These are phyloP conservation scores for Pseudogymnoascus sp. DNA, from an alignment of 2,329 filamentous ascomycete species.

Conservation along the genomic window DNA sequence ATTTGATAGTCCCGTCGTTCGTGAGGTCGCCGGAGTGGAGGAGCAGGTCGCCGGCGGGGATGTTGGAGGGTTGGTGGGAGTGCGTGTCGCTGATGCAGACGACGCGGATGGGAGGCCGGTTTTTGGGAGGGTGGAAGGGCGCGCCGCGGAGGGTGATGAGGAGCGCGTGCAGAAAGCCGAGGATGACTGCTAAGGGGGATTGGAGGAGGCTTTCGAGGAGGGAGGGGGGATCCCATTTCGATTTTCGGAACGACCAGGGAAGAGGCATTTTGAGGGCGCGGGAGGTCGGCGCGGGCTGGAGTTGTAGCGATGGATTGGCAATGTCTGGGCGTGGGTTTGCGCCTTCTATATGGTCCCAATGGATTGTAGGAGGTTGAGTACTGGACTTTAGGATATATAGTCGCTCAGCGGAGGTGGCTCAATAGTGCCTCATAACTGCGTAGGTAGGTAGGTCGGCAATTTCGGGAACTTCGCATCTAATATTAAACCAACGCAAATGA, in stretches of 20 bases:
- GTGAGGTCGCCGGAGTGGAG: slow-evolving; percentile 86
- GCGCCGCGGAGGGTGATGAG: slow-evolving; percentile 59
- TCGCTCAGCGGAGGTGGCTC: neutral
- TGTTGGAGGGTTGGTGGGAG: slow-evolving; percentile 44
- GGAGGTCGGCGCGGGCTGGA: neutral
- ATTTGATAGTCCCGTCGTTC: slow-evolving; percentile 58
- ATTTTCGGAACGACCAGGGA: slow-evolving; percentile 24
- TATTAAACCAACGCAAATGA: neutral
- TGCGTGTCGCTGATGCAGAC: slow-evolving; percentile 92
- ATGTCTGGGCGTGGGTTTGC: neutral
- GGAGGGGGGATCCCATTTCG: slow-evolving; percentile 27
- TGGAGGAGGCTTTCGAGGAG: slow-evolving; percentile 54
- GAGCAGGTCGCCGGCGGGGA: slow-evolving; percentile 73
- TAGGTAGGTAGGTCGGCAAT: neutral
- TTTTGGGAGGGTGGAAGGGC: slow-evolving; percentile 49
- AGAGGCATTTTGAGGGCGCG: slow-evolving; percentile 15
- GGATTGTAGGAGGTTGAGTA: neutral
- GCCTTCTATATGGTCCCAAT: neutral
- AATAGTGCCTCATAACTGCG: neutral
- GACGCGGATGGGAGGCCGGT: slow-evolving; percentile 55
- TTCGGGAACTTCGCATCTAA: neutral
- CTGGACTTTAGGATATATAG: neutral
- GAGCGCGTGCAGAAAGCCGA: slow-evolving; percentile 53
- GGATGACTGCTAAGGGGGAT: slow-evolving; percentile 58
- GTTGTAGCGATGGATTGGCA: neutral